These are phyloP conservation scores for Aspergillus wentii DNA, from an alignment of 495 filamentous ascomycete genomes.

Conservation along the genomic window DNA sequence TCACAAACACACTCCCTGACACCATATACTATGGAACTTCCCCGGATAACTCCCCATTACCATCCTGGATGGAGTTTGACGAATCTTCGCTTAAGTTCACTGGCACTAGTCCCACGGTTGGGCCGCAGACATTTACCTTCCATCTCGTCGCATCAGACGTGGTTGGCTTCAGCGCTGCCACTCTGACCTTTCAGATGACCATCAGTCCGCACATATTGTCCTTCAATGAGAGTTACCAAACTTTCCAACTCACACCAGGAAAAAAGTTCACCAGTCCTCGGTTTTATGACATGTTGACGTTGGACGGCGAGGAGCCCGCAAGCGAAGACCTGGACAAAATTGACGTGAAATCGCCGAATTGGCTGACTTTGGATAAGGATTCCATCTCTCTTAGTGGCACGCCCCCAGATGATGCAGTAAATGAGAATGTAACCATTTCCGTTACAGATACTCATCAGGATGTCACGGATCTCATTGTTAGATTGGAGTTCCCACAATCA, in stretches of 20 bases:
- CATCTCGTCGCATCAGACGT: constrained; percentile 77
- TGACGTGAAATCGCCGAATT: constrained; percentile 53
- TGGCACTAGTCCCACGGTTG: constrained; percentile 66
- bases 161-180: constrained; percentile 64
- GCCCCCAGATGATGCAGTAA: constrained; percentile 48
- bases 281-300: constrained; percentile 48
- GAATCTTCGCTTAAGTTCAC: constrained; percentile 58
- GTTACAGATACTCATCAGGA: constrained; percentile 63
- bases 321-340: constrained; percentile 43
- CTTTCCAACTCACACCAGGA: constrained; percentile 55
- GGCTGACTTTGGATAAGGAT: constrained; percentile 64
- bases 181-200: constrained; percentile 61
- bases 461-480: constrained; percentile 57
- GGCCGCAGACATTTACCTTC: constrained; percentile 68
- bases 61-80: constrained; percentile 83
- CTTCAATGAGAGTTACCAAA: constrained; percentile 52
- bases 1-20: constrained; percentile 38
- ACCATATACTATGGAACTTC: constrained; percentile 74
- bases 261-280: constrained; percentile 48
- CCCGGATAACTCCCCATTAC: constrained; percentile 72
- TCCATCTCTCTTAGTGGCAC: constrained; percentile 61
- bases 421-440: constrained; percentile 61
- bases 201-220: constrained; percentile 64
- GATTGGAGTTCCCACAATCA: constrained; percentile 47
- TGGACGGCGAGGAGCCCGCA: constrained; percentile 55